Base-by-base conservation (phyloP, 805 yeast species). In the Candida rishiriensis region DNA sequence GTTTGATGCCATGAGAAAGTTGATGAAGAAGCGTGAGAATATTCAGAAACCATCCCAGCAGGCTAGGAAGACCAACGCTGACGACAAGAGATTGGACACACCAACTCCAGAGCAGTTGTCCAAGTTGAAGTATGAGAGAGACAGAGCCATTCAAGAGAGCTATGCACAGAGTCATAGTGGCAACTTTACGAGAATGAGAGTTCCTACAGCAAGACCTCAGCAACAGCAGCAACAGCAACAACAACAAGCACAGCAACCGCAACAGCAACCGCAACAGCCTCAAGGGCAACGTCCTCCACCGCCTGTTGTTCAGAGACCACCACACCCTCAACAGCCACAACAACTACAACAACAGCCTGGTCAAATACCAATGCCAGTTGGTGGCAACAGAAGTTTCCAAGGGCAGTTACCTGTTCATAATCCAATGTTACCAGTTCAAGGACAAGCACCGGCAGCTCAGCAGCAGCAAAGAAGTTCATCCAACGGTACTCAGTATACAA, bases 1-100 rank as follows among this genome's bases (percentile, higher is more conserved):
- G 88, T 88, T 93, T 69, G 99, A 93, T 60, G 97, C 96, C 1
- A 83, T 93, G 68, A 74, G 97, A 46, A 89, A 89, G 65, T 72
- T 85, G 53, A 88, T 90, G 83, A 80, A 88, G 53, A 90, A 90
- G 61, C 74, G 98, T 37, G 99, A 93, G 62, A 79, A 74, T 54
- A 78, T 81, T 3, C 83, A 85, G 15, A 75, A 76, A 50, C 86
- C 85, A 15, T 73, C 73, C 40, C 70, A 70, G 8, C 67, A 60
- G 36, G 53, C 66, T 3, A 56, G 66, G 29, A 60, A 68, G 48
- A 41, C 42, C 10, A 53, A 50, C n/a, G 43, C 38, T 26, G 66
- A 61, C 18, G 54, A 54, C 4, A 61, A 55, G 40, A 47, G 58
- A 37, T 60, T 68, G 45, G 79, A 78, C 48, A 78, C 85, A 2